These are phyloP conservation scores for Globomyces pollinis-pini DNA, from an alignment of 192 early-diverging fungal genomes.

Conservation along the genomic window DNA sequence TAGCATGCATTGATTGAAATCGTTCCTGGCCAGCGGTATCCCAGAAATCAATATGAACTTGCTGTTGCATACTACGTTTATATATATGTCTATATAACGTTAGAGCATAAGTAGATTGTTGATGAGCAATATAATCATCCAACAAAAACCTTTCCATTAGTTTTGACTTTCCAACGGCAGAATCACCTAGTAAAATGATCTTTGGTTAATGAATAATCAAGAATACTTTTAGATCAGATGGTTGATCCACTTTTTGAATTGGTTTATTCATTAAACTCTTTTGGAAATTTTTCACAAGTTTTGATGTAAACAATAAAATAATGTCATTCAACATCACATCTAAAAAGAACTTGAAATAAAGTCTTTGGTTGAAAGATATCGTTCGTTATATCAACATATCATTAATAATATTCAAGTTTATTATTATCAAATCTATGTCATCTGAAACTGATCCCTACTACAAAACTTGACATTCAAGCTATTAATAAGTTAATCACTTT, in stretches of 20 bases:
- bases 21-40: constrained; percentile 59
- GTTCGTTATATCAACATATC: too few relatives aligned
- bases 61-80: not conserved
- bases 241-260: constrained; percentile 1
- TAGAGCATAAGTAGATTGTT: constrained; percentile 50
- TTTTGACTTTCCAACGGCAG: constrained; percentile 56
- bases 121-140: constrained; percentile 44
- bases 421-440: too few relatives aligned
- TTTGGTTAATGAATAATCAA: constrained; percentile 7
- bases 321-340: too few relatives aligned
- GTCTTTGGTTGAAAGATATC: too few relatives aligned
- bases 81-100: constrained; percentile 41
- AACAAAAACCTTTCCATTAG: constrained; percentile 52
- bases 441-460: too few relatives aligned
- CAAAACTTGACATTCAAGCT: too few relatives aligned
- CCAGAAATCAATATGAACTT: constrained; percentile 42
- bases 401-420: too few relatives aligned
- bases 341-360: too few relatives aligned
- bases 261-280: too few relatives aligned
- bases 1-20: constrained; percentile 48
- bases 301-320: too few relatives aligned
- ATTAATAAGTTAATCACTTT: too few relatives aligned
- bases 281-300: too few relatives aligned
- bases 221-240: not conserved
- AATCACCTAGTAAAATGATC: constrained; percentile 55